These are phyloP conservation scores for Apodospora peruviana DNA, from an alignment of 495 filamentous ascomycete genomes.

Conservation along the genomic window DNA sequence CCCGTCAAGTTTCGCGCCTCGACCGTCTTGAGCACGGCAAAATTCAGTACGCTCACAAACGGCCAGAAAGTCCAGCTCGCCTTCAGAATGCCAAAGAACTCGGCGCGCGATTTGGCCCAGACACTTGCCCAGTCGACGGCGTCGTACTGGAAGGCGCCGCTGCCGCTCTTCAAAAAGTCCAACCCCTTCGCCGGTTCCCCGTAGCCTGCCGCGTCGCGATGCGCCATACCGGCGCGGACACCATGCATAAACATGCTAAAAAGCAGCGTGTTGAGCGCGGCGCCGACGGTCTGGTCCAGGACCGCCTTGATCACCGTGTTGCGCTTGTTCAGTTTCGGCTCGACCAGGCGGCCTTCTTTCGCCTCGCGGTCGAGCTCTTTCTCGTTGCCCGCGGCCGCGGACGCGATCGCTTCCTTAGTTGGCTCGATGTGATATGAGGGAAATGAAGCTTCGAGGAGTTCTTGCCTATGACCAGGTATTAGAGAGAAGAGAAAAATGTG, in stretches of 20 bases:
- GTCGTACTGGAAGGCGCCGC: slow-evolving; percentile 24
- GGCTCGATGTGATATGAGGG: slow-evolving; percentile 35
- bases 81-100: slow-evolving; percentile 64
- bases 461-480: slow-evolving; percentile 27
- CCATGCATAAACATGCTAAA: slow-evolving; percentile 52
- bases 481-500: background rate
- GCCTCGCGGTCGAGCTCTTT: slow-evolving; percentile 38
- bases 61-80: slow-evolving; percentile 84
- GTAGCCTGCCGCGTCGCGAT: slow-evolving; percentile 3
- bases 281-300: slow-evolving; percentile 76
- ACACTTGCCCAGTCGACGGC: slow-evolving; percentile 29
- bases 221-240: slow-evolving; percentile 33
- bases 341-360: slow-evolving; percentile 32
- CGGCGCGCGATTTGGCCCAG: slow-evolving; percentile 32
- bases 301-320: slow-evolving; percentile 78
- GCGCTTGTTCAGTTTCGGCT: slow-evolving; percentile 51
- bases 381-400: slow-evolving; percentile 35
- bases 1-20: slow-evolving; percentile 72
- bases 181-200: slow-evolving; percentile 13
- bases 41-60: slow-evolving; percentile 71
- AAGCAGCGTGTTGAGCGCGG: slow-evolving; percentile 67
- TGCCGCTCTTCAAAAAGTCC: slow-evolving; percentile 15
- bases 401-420: slow-evolving; percentile 26
- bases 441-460: slow-evolving; percentile 46
- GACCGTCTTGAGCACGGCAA: slow-evolving; percentile 67